Conservation (phyloP, 2,329 filamentous ascomycete species). For the Pseudopithomyces maydicus region DNA sequence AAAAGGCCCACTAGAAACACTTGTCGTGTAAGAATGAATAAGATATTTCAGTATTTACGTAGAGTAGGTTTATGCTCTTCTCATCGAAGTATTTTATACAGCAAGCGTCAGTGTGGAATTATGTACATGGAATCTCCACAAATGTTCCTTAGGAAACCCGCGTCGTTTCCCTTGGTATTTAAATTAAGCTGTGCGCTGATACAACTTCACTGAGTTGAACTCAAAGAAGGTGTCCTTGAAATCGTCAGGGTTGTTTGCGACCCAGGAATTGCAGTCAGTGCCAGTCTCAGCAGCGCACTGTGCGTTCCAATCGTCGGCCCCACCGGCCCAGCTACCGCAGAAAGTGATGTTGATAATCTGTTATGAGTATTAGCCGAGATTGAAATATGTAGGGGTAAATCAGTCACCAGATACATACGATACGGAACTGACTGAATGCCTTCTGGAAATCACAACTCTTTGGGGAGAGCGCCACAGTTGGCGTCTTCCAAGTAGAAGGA, state of each 20-base stretch:
- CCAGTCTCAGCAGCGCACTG: constrained; percentile 7
- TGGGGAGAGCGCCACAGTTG: constrained; percentile 1
- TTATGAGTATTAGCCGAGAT: not conserved
- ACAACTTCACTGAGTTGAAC: constrained; percentile 8
- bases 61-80: no score
- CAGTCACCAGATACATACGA: not conserved
- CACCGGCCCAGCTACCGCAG: constrained; percentile 5
- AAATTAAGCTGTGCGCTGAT: not conserved
- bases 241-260: constrained; percentile 6
- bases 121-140: no score
- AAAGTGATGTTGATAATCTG: constrained; percentile 5
- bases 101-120: no score
- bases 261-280: constrained; percentile 3
- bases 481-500: constrained; percentile 1
- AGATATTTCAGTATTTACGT: no score
- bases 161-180: not conserved
- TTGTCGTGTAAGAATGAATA: no score
- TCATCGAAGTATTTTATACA: not conserved
- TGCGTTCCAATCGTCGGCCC: not conserved
- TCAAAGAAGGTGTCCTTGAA: constrained; percentile 10
- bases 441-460: constrained; percentile 6
- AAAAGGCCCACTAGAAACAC: no score
- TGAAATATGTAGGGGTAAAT: not conserved
- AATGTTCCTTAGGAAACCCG: no score
- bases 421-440: constrained; percentile 1